These are phyloP conservation scores for Incumbomyces delicatus DNA, from an alignment of 2,329 filamentous ascomycete species.

Conservation along the genomic window DNA sequence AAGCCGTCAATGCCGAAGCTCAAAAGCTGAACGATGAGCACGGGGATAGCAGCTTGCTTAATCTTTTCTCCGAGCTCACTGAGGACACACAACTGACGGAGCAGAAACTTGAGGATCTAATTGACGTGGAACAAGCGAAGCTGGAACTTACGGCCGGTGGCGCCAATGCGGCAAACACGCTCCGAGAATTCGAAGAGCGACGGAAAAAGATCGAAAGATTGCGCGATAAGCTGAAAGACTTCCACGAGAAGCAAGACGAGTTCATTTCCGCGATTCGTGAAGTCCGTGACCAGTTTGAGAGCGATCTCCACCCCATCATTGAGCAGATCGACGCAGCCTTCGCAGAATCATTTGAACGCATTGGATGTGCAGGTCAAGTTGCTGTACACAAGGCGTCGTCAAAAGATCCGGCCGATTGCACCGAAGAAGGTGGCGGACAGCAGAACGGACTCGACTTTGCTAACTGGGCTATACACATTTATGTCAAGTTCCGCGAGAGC, in stretches of 20 bases:
- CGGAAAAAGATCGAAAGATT: slow-evolving; percentile 59
- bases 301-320: slow-evolving; percentile 66
- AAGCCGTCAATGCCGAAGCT: slow-evolving; percentile 23
- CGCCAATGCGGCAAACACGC: slow-evolving; percentile 57
- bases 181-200: slow-evolving; percentile 66
- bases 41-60: slow-evolving; percentile 10
- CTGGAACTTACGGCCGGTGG: slow-evolving; percentile 61
- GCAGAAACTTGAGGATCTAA: slow-evolving; percentile 61
- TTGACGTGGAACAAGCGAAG: slow-evolving; percentile 62
- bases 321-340: slow-evolving; percentile 81
- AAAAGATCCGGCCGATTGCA: slow-evolving; percentile 25
- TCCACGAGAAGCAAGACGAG: slow-evolving; percentile 38
- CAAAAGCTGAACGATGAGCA: slow-evolving; percentile 19
- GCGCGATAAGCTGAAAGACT: slow-evolving; percentile 23
- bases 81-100: slow-evolving; percentile 43
- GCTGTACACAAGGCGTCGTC: slow-evolving; percentile 60
- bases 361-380: slow-evolving; percentile 88
- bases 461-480: slow-evolving; percentile 85
- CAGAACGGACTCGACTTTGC: slow-evolving; percentile 70
- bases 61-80: slow-evolving; percentile 17
- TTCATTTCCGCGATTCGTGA: slow-evolving; percentile 51
- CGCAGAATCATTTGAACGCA: slow-evolving; percentile 84
- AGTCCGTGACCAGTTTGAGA: slow-evolving; percentile 70
- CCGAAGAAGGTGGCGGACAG: slow-evolving; percentile 15
- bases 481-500: slow-evolving; percentile 84